Evolutionary conservation across 805 yeast species (phyloP).

Genomic region (Nakazawaea anatomiae): DNA sequence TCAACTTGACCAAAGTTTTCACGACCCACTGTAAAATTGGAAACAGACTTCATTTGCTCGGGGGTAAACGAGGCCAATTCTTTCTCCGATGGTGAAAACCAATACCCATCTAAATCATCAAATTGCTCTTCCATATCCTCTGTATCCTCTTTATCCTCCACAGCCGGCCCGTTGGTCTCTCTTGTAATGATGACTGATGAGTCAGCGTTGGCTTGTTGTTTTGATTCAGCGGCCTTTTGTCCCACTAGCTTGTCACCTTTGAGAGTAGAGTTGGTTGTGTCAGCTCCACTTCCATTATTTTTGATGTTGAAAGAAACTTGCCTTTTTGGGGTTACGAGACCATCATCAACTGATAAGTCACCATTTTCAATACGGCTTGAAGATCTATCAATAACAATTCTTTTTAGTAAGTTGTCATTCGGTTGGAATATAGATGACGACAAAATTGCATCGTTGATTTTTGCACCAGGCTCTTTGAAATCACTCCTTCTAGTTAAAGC

Average conservation of each 20-base stretch:
- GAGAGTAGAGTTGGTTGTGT: neutral
- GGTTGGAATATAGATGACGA: conserved; percentile 71
- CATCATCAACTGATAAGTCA: conserved; percentile 7
- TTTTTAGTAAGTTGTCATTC: conserved; percentile 40
- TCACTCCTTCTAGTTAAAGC: conserved; percentile 2
- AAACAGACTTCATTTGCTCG: conserved; percentile 57
- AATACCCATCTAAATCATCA: conserved; percentile 55
- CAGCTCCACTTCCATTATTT: neutral
- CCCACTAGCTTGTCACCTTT: neutral
- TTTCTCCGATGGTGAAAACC: conserved; percentile 74
- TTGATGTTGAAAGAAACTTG: conserved; percentile 25
- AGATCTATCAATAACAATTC: conserved; percentile 45
- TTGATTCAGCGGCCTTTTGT: neutral
- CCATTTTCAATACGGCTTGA: conserved; percentile 13
- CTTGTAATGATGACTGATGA: neutral
- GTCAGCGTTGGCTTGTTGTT: neutral
- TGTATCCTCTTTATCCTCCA: neutral
- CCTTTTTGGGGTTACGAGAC: conserved; percentile 19
- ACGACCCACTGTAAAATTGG: conserved; percentile 72
- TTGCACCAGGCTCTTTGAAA: conserved; percentile 8
- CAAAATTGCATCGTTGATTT: conserved; percentile 52
- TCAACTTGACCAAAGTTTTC: conserved; percentile 70
- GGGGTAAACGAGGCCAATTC: conserved; percentile 55
- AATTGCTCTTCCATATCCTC: neutral
- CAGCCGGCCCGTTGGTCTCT: neutral